These are phyloP conservation scores for Hippophae rhamnoides DNA, from an alignment of 306 rosid species.

Conservation along the genomic window DNA sequence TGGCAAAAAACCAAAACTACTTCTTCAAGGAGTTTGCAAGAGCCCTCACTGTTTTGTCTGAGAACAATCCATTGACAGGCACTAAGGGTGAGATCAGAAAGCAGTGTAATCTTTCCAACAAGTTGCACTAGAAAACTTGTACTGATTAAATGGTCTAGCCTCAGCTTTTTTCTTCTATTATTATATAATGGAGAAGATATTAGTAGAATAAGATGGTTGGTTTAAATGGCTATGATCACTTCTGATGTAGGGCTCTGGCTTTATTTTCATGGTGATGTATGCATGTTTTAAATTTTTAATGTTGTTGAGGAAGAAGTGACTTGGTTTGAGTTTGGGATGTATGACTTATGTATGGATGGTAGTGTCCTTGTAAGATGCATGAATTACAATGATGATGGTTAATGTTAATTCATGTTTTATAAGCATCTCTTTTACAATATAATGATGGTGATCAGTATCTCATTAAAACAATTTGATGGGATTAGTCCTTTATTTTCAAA, in stretches of 20 bases:
- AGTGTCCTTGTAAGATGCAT: slow-evolving; percentile 22
- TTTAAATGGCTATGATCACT: slow-evolving; percentile 15
- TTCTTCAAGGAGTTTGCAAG: slow-evolving; percentile 77
- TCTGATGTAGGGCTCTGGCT: slow-evolving; percentile 15
- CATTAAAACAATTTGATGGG: too few relatives aligned
- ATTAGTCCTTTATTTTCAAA: too few relatives aligned
- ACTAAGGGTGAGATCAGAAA: slow-evolving; percentile 77
- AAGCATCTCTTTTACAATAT: too few relatives aligned
- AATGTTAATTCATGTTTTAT: slow-evolving; percentile 17
- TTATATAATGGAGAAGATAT: slow-evolving; percentile 18
- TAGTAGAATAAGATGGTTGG: slow-evolving; percentile 27
- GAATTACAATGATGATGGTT: slow-evolving; percentile 22
- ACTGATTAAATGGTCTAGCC: neutral
- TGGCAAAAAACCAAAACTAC: slow-evolving; percentile 90
- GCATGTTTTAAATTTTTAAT: too few relatives aligned
- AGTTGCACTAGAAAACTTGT: slow-evolving; percentile 41
- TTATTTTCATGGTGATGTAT: slow-evolving; percentile 8
- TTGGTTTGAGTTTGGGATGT: slow-evolving; percentile 16
- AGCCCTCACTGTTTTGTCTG: slow-evolving; percentile 74
- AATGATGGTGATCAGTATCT: too few relatives aligned
- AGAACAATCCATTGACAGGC: slow-evolving; percentile 94
- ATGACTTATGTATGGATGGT: slow-evolving; percentile 13
- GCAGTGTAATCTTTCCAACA: slow-evolving; percentile 84
- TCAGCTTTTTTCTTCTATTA: slow-evolving; percentile 14
- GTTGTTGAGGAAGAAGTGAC: neutral